Conservation (phyloP, 2,329 filamentous ascomycete species). For the Alternaria tenuissima region DNA sequence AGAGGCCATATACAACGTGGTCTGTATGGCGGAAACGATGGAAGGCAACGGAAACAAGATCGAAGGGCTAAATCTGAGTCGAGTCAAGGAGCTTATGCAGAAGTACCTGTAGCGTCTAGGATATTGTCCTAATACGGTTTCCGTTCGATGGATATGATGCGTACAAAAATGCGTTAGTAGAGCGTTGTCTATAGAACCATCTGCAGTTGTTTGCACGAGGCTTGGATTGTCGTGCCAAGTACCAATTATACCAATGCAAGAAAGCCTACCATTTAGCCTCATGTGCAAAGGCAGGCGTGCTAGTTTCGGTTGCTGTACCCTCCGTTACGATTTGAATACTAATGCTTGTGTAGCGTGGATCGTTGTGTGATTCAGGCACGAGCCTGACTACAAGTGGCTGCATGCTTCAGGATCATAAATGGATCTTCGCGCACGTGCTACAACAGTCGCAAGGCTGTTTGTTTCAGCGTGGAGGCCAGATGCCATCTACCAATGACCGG, state of each 20-base stretch:
- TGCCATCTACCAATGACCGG: background rate
- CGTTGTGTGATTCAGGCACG: background rate
- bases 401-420: background rate
- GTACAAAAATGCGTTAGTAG: background rate
- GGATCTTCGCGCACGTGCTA: background rate
- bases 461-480: background rate
- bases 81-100: slow-evolving; percentile 48
- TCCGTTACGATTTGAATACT: background rate
- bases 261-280: background rate
- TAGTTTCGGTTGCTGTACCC: background rate
- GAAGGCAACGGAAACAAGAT: slow-evolving; percentile 60
- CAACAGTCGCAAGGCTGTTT: background rate
- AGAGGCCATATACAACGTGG: slow-evolving; percentile 71
- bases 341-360: background rate
- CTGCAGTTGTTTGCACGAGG: background rate
- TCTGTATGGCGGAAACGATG: slow-evolving; percentile 69
- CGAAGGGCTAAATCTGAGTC: slow-evolving; percentile 46
- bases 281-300: background rate
- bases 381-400: background rate
- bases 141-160: background rate
- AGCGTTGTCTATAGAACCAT: background rate
- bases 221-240: background rate
- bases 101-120: slow-evolving; percentile 37
- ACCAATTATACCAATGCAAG: background rate
- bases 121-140: background rate